A percentile compares a stretch with the other conserved stretches of the same genome.
Conservation (phyloP, 176 grass and related monocot species). For the Paspalum notatum region DNA sequence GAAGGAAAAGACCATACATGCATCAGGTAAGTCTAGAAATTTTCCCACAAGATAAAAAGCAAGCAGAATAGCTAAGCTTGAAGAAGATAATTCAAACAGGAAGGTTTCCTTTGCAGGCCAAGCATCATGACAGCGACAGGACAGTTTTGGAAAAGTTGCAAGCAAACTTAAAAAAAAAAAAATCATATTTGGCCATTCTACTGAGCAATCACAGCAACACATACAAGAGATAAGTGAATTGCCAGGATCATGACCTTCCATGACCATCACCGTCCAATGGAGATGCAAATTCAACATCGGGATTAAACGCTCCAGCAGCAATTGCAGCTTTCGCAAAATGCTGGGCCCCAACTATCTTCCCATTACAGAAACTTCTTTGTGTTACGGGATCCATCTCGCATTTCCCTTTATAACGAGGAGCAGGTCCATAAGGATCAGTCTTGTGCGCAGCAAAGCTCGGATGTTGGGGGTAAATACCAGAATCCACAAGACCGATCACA, state of each 20-base stretch:
- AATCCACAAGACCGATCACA: slow-evolving; percentile 98
- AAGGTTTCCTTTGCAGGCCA: background rate
- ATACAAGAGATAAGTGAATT: slow-evolving; percentile 9
- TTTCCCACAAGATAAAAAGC: background rate
- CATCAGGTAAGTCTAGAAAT: slow-evolving; percentile 15
- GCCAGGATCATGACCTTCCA: slow-evolving; percentile 68
- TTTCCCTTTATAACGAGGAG: slow-evolving; percentile 83
- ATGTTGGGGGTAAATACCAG: slow-evolving; percentile 90
- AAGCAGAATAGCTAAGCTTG: background rate
- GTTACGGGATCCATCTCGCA: slow-evolving; percentile 90
- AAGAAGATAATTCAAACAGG: background rate
- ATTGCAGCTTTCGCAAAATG: slow-evolving; percentile 99
- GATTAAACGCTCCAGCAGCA: slow-evolving; percentile 91
- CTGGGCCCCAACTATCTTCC: slow-evolving; percentile 98
- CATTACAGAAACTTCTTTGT: slow-evolving; percentile 82
- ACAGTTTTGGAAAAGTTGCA: slow-evolving; percentile 10
- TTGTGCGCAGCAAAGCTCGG: slow-evolving; percentile 82
- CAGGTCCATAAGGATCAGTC: slow-evolving; percentile 74
- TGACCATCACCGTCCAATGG: slow-evolving; percentile 98
- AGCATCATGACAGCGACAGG: background rate
- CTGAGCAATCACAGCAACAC: background rate
- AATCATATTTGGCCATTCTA: background rate
- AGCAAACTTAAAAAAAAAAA: background rate
- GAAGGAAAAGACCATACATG: slow-evolving; percentile 30
- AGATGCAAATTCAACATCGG: slow-evolving; percentile 89